Evolutionary conservation across 2,329 filamentous ascomycete species (phyloP).

Genomic region (Stachybotrys echinatus): DNA sequence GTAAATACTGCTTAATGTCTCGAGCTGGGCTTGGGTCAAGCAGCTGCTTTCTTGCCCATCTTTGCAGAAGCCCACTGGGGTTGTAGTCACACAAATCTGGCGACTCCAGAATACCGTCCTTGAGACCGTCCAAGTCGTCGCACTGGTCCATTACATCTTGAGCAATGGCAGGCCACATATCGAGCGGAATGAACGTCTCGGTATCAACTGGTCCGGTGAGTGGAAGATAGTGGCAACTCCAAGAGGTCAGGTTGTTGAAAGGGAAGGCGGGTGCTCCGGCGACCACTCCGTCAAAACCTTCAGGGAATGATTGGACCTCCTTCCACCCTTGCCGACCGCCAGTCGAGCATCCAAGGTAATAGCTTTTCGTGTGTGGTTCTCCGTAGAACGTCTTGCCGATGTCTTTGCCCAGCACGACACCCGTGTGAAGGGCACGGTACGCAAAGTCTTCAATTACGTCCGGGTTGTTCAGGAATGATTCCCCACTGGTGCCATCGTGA

Average conservation of each 20-base stretch:
- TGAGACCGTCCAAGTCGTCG: slow-evolving; percentile 41
- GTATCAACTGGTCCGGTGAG: slow-evolving; percentile 26
- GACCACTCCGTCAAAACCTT: slow-evolving; percentile 53
- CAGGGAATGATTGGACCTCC: slow-evolving; percentile 45
- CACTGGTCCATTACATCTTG: slow-evolving; percentile 34
- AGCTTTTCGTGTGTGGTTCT: slow-evolving; percentile 32
- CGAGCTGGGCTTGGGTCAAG: slow-evolving; percentile 36
- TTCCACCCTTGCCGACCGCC: slow-evolving; percentile 55
- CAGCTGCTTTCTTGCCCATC: slow-evolving; percentile 20
- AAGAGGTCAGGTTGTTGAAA: slow-evolving; percentile 26
- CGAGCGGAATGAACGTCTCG: slow-evolving; percentile 16
- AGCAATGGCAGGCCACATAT: slow-evolving; percentile 14
- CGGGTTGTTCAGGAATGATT: slow-evolving; percentile 25
- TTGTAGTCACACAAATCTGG: slow-evolving; percentile 38
- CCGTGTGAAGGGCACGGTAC: slow-evolving; percentile 36
- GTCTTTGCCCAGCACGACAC: slow-evolving; percentile 40
- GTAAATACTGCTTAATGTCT: slow-evolving; percentile 25
- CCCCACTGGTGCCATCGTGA: slow-evolving; percentile 36
- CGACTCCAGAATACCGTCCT: slow-evolving; percentile 42
- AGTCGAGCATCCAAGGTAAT: slow-evolving; percentile 54
- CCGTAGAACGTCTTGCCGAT: slow-evolving; percentile 44
- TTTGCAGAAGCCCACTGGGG: slow-evolving; percentile 34
- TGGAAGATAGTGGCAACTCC: slow-evolving; percentile 38
- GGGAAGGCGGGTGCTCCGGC: slow-evolving; percentile 39
- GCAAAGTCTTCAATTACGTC: slow-evolving; percentile 31